Evolutionary conservation across 148 eudicot genomes (phyloP), one percentile per base, ranked within the genome.

Genomic region (Silene conica): DNA sequence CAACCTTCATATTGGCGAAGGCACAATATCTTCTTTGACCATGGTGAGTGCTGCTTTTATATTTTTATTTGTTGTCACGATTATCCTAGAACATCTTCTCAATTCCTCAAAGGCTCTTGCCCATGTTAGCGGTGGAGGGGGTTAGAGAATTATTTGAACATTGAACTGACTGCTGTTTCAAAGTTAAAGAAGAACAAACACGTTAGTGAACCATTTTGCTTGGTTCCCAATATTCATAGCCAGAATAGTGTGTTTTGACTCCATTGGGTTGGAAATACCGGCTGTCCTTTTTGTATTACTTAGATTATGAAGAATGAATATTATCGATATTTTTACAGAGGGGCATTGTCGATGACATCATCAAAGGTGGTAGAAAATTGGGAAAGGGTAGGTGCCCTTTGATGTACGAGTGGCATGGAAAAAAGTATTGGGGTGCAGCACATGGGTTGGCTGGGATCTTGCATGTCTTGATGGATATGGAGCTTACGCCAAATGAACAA

Each of bases 371-470:
- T 58, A 82, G 87, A 77, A 73, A 73, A 76, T 23, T 89, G 78
- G 90, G 80, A 48, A 86, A 82, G 71, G 85, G 81, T 74, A 74
- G 80, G 77, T 88, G 89, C 43, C 92, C 89, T 6, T 86, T 94
- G 76, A 94, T 91, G 98, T 91, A 82, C 76, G 97, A 94, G 79
- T 89, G 95, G 95, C 80, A 87, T 58, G 97, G 93, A 38, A 82
- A 91, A 76, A 87, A 78, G 76, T 91, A 94, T 71, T 88, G 90
- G 97, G 98, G 98, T 55, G 93, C 93, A 19, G 98, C 98, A 63
- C 97, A 94, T 81, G 98, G 98, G 23, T 77, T 93, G 76, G 91
- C 97, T 20, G 97, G 98, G 74, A 91, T 93, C 70, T 73, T 91
- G 82, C 84, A 91, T 73, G 87, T 91, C 23, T 79, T 93, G 71